Conservation (phyloP, 192 early-diverging fungal species). For the Coemansia sp. region DNA sequence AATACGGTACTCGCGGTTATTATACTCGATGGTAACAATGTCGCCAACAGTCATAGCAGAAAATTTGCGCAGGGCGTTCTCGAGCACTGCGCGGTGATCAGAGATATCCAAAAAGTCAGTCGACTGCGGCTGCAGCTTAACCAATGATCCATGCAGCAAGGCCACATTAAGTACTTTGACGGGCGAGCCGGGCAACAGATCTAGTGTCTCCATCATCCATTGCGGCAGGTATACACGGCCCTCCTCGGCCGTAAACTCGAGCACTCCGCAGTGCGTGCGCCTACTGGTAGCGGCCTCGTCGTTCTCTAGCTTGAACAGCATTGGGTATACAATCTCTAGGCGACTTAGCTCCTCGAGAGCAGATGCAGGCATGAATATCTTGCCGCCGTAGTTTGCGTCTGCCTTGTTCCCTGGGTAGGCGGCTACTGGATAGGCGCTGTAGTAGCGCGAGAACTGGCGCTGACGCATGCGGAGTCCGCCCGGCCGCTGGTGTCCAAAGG, state of each 20-base stretch:
- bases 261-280: constrained; percentile 91
- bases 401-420: constrained; percentile 39
- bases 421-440: constrained; percentile 50
- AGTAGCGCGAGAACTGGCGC: constrained; percentile 37
- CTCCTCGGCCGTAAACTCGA: constrained; percentile 98
- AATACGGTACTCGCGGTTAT: constrained; percentile 84
- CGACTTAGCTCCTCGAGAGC: constrained; percentile 62
- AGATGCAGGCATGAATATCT: constrained; percentile 54
- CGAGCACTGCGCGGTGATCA: constrained; percentile 96
- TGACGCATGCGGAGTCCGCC: constrained; percentile 14
- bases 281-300: constrained; percentile 40
- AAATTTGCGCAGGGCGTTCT: constrained; percentile 91
- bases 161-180: constrained; percentile 78
- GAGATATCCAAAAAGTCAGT: constrained; percentile 96
- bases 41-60: constrained; percentile 91
- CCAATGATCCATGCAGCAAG: constrained; percentile 83
- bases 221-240: constrained; percentile 93
- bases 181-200: constrained; percentile 75
- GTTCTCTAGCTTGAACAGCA: constrained; percentile 87
- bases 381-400: constrained; percentile 54
- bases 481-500: constrained; percentile 3
- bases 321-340: constrained; percentile 88
- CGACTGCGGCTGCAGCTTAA: constrained; percentile 97
- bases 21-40: constrained; percentile 92
- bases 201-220: constrained; percentile 97